These are phyloP conservation scores for Urtica urens DNA, from an alignment of 306 rosid genomes.

Conservation along the genomic window DNA sequence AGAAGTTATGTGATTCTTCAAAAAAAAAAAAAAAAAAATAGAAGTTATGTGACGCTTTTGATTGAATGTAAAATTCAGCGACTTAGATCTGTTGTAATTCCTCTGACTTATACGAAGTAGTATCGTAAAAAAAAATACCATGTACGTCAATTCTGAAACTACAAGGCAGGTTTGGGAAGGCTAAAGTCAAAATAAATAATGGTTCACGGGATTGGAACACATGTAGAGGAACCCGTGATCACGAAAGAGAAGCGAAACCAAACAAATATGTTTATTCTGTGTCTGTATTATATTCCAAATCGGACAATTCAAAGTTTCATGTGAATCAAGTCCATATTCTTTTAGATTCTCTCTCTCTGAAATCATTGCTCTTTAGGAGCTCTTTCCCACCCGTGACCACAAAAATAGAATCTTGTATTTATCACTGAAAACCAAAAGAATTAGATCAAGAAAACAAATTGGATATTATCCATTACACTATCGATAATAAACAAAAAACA, in stretches of 20 bases:
- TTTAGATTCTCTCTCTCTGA: conserved; percentile 1
- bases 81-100: too few species aligned
- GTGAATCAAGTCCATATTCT: background rate
- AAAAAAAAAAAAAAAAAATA: too few species aligned
- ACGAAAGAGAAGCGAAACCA: background rate
- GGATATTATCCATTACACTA: too few species aligned
- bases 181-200: too few species aligned
- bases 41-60: too few species aligned
- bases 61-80: too few species aligned
- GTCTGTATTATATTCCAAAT: background rate
- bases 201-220: background rate
- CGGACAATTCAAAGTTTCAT: conserved; percentile 2
- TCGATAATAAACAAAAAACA: background rate
- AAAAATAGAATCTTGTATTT: background rate
- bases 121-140: too few species aligned
- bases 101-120: too few species aligned
- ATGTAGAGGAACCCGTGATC: conserved; percentile 1
- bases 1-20: too few species aligned
- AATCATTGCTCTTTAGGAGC: background rate
- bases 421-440: background rate
- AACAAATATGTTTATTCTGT: background rate
- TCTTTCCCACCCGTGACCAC: background rate
- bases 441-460: too few species aligned
- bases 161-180: too few species aligned
- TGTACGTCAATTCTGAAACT: too few species aligned